Evolutionary conservation across 1,284 basidiomycete species (phyloP).

Genomic region (Irpex lacteus): DNA sequence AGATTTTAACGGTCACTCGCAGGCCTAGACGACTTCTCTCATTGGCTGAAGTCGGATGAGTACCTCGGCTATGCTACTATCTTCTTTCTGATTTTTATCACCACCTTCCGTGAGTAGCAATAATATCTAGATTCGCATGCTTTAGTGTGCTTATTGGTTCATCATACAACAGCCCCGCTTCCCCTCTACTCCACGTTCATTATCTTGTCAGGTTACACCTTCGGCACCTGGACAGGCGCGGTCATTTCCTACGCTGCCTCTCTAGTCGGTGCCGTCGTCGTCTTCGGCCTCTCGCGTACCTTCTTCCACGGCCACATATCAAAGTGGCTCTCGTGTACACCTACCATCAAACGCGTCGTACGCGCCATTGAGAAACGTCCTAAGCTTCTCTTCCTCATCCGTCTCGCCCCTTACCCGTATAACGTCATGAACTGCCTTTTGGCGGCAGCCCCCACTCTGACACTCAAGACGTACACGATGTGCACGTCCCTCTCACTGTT

Average conservation of each 20-base stretch:
- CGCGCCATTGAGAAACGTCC: constrained; percentile 86
- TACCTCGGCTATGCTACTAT: constrained; percentile 69
- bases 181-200: constrained; percentile 88
- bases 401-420: constrained; percentile 81
- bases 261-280: constrained; percentile 73
- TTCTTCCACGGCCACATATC: constrained; percentile 70
- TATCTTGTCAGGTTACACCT: constrained; percentile 84
- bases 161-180: constrained; percentile 55
- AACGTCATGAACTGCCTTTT: constrained; percentile 91
- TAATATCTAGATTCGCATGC: background rate
- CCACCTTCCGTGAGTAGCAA: constrained; percentile 71
- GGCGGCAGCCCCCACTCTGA: constrained; percentile 82
- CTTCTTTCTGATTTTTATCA: constrained; percentile 76
- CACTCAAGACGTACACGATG: constrained; percentile 70
- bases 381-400: constrained; percentile 81
- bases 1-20: constrained; percentile 6
- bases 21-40: constrained; percentile 73
- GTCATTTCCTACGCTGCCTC: constrained; percentile 85
- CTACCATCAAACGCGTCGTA: constrained; percentile 71
- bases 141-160: too few species aligned
- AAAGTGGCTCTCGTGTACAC: constrained; percentile 65
- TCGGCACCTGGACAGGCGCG: constrained; percentile 76
- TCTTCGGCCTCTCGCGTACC: constrained; percentile 73
- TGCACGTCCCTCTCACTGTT: constrained; percentile 83
- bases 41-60: constrained; percentile 67